A percentile compares a stretch with the other conserved stretches of the same genome.
Conservation (phyloP, 2,329 filamentous ascomycete genomes). For the Byssochlamys sp. region DNA sequence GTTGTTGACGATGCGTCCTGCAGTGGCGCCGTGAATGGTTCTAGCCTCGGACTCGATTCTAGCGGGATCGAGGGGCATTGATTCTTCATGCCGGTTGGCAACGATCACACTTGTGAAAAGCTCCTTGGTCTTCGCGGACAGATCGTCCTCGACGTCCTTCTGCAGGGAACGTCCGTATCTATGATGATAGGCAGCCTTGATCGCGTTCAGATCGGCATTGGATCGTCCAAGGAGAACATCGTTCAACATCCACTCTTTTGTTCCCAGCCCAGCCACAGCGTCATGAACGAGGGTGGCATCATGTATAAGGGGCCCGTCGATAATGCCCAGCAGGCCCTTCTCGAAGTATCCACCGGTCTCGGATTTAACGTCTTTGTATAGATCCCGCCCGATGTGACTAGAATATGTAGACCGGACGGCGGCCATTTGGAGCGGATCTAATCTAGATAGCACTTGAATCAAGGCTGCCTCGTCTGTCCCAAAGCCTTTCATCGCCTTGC, state of each 20-base stretch:
- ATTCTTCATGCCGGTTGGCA: conserved; percentile 68
- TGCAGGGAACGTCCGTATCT: conserved; percentile 60
- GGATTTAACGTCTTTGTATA: conserved; percentile 65
- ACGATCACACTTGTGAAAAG: conserved; percentile 76
- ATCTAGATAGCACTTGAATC: conserved; percentile 58
- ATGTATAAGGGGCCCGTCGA: conserved; percentile 66
- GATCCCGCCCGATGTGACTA: conserved; percentile 53
- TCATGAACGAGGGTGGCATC: conserved; percentile 63
- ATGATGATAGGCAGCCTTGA: conserved; percentile 67
- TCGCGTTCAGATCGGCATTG: conserved; percentile 79
- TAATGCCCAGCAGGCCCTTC: conserved; percentile 62
- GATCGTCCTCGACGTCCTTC: conserved; percentile 62
- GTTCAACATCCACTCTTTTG: conserved; percentile 76
- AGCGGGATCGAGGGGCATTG: conserved; percentile 60
- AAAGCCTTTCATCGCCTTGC: conserved; percentile 84
- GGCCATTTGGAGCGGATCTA: conserved; percentile 69
- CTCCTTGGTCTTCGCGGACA: conserved; percentile 75
- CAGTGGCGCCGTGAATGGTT: conserved; percentile 67
- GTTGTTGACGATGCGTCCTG: conserved; percentile 49
- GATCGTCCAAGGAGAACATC: conserved; percentile 73
- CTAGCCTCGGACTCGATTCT: conserved; percentile 66
- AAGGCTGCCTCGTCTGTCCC: conserved; percentile 76
- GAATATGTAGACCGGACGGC: conserved; percentile 59
- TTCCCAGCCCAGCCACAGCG: conserved; percentile 69
- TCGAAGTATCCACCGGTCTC: conserved; percentile 70